These are phyloP conservation scores for Aureobasidium zeae DNA, from an alignment of 2,329 filamentous ascomycete species.

Conservation along the genomic window DNA sequence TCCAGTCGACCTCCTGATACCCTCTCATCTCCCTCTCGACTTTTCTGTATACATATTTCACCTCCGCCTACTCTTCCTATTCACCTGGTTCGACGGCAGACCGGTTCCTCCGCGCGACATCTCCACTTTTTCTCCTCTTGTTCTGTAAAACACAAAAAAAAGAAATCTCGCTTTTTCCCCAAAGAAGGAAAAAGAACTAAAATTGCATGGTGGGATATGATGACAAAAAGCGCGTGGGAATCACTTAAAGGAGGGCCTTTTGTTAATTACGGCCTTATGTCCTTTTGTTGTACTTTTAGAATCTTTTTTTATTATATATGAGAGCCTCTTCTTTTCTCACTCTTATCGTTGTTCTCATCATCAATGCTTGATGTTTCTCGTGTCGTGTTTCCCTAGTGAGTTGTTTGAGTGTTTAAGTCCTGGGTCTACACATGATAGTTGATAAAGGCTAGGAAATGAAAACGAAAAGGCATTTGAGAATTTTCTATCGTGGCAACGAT, in stretches of 20 bases:
- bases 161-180: not conserved
- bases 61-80: conserved; percentile 3
- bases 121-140: not conserved
- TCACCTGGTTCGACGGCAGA: conserved; percentile 4
- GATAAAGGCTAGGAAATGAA: too few relatives aligned
- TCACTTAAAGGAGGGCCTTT: conserved; percentile 4
- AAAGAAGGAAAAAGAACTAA: too few relatives aligned
- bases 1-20: conserved; percentile 11
- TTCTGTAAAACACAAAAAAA: too few relatives aligned
- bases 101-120: not conserved
- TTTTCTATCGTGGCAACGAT: too few relatives aligned
- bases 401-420: too few relatives aligned
- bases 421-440: too few relatives aligned
- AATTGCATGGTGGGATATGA: conserved; percentile 4
- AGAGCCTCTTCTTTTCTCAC: not conserved
- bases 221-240: not conserved
- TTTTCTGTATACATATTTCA: conserved; percentile 15
- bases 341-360: not conserved
- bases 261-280: conserved; percentile 13
- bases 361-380: too few relatives aligned
- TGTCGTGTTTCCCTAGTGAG: too few relatives aligned
- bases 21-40: too few relatives aligned
- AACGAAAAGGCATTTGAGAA: too few relatives aligned
- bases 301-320: conserved; percentile 1
- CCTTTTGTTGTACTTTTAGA: conserved; percentile 14